phyloP scores from a whole-genome alignment of 208 protist species.

The Willaertia magna region DNA sequence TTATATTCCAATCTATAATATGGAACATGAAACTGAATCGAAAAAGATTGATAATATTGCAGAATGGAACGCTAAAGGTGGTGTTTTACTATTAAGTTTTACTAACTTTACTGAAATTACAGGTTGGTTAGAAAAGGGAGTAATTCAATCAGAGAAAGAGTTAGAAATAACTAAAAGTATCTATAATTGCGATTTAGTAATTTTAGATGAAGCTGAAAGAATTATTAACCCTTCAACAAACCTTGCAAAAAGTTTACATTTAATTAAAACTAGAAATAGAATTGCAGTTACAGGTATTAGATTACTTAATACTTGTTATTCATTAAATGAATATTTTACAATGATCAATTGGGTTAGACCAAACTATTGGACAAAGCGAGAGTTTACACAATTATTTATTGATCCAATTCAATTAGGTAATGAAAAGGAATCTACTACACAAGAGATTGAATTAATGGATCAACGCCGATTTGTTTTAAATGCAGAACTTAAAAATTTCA shows the following conservation, averaged over 20 bases:
- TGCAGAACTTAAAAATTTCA: slow-evolving; percentile 10
- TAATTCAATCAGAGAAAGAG: no score
- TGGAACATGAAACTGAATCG: background rate
- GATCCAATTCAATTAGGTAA: slow-evolving; percentile 14
- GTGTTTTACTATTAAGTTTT: slow-evolving; percentile 10
- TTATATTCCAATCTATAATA: background rate
- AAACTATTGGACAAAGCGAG: slow-evolving; percentile 6
- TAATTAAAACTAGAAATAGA: slow-evolving; percentile 23
- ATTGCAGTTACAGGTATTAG: slow-evolving; percentile 67
- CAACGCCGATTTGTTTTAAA: background rate
- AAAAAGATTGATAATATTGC: background rate
- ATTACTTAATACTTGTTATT: slow-evolving; percentile 70
- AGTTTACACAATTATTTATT: slow-evolving; percentile 15
- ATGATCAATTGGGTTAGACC: slow-evolving; percentile 50
- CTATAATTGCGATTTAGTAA: slow-evolving; percentile 17
- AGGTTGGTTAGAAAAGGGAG: background rate
- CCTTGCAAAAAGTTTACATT: background rate
- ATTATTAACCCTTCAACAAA: slow-evolving; percentile 7
- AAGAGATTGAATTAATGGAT: background rate
- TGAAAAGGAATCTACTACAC: background rate
- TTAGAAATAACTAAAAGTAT: background rate
- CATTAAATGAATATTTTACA: slow-evolving; percentile 67
- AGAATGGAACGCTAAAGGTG: slow-evolving; percentile 6
- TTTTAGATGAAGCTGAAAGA: slow-evolving; percentile 26
- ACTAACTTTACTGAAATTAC: background rate